Conservation (phyloP, 2,329 filamentous ascomycete genomes). For the Botrytis fragariae region DNA sequence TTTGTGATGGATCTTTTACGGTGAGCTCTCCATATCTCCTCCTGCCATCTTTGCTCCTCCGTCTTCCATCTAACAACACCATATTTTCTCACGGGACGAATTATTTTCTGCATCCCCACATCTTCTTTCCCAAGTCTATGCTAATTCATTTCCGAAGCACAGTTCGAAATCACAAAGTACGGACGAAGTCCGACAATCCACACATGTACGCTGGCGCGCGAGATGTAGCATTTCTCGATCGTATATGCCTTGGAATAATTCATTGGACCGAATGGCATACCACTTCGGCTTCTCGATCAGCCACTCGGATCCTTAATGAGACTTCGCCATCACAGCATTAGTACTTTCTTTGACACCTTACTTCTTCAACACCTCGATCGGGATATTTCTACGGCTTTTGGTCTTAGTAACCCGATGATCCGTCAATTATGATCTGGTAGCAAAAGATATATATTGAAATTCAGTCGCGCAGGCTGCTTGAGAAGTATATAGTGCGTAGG, state of each 20-base stretch:
- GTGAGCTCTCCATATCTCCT: too few species aligned
- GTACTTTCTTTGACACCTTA: too few species aligned
- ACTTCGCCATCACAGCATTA: too few species aligned
- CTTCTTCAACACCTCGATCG: too few species aligned
- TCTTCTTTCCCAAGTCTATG: too few species aligned
- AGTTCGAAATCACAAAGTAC: not conserved
- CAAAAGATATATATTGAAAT: not conserved
- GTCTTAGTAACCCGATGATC: not conserved
- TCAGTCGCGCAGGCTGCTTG: conserved; percentile 40
- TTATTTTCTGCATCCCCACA: too few species aligned
- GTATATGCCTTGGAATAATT: not conserved
- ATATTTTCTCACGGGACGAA: not conserved
- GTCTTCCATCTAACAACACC: not conserved
- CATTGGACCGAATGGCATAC: not conserved
- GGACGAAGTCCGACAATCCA: not conserved
- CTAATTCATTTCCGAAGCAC: not conserved
- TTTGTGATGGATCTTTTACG: not conserved
- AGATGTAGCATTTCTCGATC: not conserved
- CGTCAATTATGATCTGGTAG: not conserved
- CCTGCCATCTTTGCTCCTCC: not conserved
- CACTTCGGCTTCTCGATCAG: too few species aligned
- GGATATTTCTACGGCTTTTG: too few species aligned
- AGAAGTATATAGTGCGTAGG: conserved; percentile 34
- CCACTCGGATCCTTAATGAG: rapidly evolving
- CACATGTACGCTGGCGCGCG: not conserved